phyloP scores from a whole-genome alignment of 1,284 basidiomycete genomes.

The Puccinia sorghi region DNA sequence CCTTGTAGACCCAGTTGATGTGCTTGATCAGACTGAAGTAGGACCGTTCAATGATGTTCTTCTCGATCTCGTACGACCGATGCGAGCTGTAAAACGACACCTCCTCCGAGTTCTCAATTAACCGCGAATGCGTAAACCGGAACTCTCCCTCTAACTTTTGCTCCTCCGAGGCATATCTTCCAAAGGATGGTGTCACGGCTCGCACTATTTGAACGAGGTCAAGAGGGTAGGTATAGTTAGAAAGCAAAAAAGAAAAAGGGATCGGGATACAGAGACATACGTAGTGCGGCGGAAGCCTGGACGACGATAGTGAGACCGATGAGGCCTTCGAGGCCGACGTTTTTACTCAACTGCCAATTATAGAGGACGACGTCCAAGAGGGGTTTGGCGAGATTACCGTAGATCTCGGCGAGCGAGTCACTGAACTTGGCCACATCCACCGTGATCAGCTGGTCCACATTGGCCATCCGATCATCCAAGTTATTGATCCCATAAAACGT shows the following conservation, averaged over 20 bases:
- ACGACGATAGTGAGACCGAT: constrained; percentile 80
- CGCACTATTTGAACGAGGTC: constrained; percentile 65
- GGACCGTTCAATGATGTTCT: constrained; percentile 85
- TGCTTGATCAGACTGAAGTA: constrained; percentile 87
- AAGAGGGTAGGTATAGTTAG: neutral
- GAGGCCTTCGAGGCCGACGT: constrained; percentile 91
- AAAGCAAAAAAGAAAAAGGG: constrained; percentile 17
- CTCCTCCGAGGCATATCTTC: constrained; percentile 75
- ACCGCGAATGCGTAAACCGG: constrained; percentile 87
- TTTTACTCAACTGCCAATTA: constrained; percentile 90
- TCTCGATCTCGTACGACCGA: constrained; percentile 84
- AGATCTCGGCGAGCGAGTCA: constrained; percentile 85
- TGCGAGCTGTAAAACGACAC: constrained; percentile 89
- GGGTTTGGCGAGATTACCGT: constrained; percentile 90
- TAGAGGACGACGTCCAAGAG: constrained; percentile 83
- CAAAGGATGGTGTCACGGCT: constrained; percentile 87
- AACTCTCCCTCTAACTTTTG: constrained; percentile 84
- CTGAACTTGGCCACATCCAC: constrained; percentile 95
- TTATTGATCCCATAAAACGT: constrained; percentile 85
- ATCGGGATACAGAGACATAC: constrained; percentile 62
- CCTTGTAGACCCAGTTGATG: constrained; percentile 76
- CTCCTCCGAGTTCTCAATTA: constrained; percentile 91
- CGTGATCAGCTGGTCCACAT: constrained; percentile 96
- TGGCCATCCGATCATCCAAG: constrained; percentile 90
- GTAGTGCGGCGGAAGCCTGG: constrained; percentile 73